Conservation (phyloP, 768 basidiomycete genomes). For the Daedaleopsis nitida region DNA sequence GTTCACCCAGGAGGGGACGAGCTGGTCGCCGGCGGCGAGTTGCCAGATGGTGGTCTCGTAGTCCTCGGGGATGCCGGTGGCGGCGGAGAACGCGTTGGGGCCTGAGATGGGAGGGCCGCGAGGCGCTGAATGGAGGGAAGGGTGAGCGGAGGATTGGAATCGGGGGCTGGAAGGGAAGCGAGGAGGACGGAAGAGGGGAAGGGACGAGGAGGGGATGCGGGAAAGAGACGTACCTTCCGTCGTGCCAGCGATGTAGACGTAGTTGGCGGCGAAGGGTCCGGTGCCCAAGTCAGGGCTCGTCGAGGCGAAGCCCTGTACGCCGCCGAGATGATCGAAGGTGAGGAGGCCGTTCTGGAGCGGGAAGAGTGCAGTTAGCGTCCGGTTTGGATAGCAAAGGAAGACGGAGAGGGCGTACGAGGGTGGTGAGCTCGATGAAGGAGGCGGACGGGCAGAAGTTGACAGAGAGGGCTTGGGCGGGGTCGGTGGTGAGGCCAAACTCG, state of each 20-base stretch:
- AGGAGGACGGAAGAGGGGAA: neutral
- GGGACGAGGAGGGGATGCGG: neutral
- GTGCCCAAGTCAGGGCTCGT: constrained; percentile 3
- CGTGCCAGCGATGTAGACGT: constrained; percentile 21
- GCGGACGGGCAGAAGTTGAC: constrained; percentile 13
- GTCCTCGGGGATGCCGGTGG: constrained; percentile 10
- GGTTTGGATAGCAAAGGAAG: too few species aligned
- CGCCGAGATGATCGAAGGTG: constrained; percentile 15
- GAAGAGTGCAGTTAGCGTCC: neutral
- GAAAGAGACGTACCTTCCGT: constrained; percentile 9
- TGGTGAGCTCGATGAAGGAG: constrained; percentile 16
- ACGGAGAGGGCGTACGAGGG: constrained; percentile 16
- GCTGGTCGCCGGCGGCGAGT: constrained; percentile 6
- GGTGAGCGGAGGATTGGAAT: too few species aligned
- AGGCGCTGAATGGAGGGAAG: neutral
- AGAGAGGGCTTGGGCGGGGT: constrained; percentile 13
- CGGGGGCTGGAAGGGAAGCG: neutral
- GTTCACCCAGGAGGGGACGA: constrained; percentile 25
- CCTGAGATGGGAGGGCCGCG: constrained; percentile 6
- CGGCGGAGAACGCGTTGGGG: constrained; percentile 23
- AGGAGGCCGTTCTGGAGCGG: constrained; percentile 20
- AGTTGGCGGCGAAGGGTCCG: constrained; percentile 9
- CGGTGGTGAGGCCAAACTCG: constrained; percentile 24
- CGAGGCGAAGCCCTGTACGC: constrained; percentile 16
- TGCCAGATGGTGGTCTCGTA: constrained; percentile 28